These are phyloP conservation scores for Fusarium torulosum DNA, from an alignment of 2,329 filamentous ascomycete genomes.

Conservation along the genomic window DNA sequence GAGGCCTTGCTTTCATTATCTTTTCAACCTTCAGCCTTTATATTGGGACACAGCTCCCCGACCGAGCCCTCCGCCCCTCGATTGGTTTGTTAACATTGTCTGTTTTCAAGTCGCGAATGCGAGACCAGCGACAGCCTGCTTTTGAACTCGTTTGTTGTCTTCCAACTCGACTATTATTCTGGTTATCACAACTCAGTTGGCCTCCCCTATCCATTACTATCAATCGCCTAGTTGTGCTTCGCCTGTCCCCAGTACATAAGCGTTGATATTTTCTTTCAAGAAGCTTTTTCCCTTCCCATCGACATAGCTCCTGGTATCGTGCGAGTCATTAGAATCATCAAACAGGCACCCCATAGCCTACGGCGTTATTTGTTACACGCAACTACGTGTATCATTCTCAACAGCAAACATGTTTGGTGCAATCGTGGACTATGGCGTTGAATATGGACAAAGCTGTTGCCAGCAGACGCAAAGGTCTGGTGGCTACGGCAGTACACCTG, in stretches of 20 bases:
- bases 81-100: conserved; percentile 46
- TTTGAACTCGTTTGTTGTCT: conserved; percentile 40
- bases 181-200: no score
- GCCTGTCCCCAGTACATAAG: conserved; percentile 12
- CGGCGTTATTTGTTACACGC: no score
- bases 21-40: conserved; percentile 45
- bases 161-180: conserved; percentile 46
- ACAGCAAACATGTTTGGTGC: conserved; percentile 69
- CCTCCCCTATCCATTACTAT: conserved; percentile 43
- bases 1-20: conserved; percentile 49
- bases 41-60: conserved; percentile 47
- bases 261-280: no score
- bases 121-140: conserved; percentile 47
- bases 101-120: conserved; percentile 47
- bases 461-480: conserved; percentile 65
- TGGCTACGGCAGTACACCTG: conserved; percentile 69
- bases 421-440: conserved; percentile 70
- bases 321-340: conserved; percentile 68
- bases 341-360: no score
- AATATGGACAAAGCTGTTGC: conserved; percentile 73
- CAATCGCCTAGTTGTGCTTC: conserved; percentile 21
- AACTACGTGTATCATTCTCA: conserved; percentile 64
- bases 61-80: conserved; percentile 49
- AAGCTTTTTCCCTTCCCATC: conserved; percentile 8
- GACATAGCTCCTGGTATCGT: conserved; percentile 22